Base-by-base conservation (phyloP, 148 eudicot genomes). In the Rhododendron griersonianum region DNA sequence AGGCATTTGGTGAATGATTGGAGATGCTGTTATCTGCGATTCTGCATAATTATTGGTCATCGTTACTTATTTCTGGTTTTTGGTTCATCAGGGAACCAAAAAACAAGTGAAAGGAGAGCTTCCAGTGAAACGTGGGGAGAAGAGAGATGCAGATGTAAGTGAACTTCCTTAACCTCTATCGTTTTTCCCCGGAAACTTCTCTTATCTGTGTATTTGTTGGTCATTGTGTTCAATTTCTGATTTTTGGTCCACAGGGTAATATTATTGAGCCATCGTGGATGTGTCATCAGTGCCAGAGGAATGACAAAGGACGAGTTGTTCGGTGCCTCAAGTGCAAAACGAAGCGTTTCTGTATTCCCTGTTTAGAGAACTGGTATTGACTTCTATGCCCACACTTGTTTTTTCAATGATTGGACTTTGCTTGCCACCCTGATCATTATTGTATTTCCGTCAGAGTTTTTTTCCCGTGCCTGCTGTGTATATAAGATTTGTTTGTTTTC, bases 211-310 rank as follows among this genome's bases (percentile, higher is more conserved):
- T 59, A 19, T 59, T 59, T 59, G 9, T 59, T 59, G 63, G 23
- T 57, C 7, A 1, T 57, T 19, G 63, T 18, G 23, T 18, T 18
- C 7, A 0, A 59, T 59, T 19, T 59, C 65, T 59, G 23, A 59
- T 59, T 19, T 59, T 59, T 59, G n/a, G n/a, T 19, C 19, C 65
- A 59, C 65, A 59, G 65, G 65, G 65, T 59, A 59, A 59, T 5
- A 59, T 59, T 59, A 59, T 59, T 59, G 63, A 57, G 63, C n/a
- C 4, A 2, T 57, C 63, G 8, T 57, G 23, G n/a, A 89, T 88
- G 90, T 92, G 93, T 83, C 94, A 92, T 63, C 94, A 91, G 63
- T 92, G 94, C 84, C 94, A 92, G 65, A 91, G 92, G 89, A 89
- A 84, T 84, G 92, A 91, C 81, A 92, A 90, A 83, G 93, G 89